phyloP scores from a whole-genome alignment of 2,329 filamentous ascomycete genomes.

The Neofusicoccum kwambonambiense region DNA sequence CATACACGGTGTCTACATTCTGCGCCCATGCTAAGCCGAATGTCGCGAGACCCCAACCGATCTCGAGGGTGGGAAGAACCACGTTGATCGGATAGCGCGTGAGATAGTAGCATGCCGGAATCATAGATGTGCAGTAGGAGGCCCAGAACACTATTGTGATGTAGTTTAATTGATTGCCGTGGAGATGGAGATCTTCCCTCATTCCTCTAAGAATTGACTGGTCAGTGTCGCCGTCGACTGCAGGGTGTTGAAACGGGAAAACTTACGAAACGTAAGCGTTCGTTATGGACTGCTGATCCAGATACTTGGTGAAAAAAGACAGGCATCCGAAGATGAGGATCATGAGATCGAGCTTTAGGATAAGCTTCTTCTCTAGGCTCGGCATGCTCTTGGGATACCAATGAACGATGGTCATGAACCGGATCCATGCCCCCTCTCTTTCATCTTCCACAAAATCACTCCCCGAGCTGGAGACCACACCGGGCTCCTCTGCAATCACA shows the following conservation, averaged over 20 bases:
- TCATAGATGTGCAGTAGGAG: conserved; percentile 43
- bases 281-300: conserved; percentile 28
- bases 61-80: conserved; percentile 24
- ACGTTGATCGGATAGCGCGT: conserved; percentile 30
- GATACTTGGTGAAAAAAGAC: conserved; percentile 43
- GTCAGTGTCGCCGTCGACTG: neutral
- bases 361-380: conserved; percentile 33
- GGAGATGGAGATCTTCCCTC: conserved; percentile 21
- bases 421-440: conserved; percentile 20
- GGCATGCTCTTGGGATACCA: conserved; percentile 39
- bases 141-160: conserved; percentile 31
- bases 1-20: conserved; percentile 20
- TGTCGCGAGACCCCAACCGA: conserved; percentile 27
- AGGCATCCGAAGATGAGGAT: conserved; percentile 42
- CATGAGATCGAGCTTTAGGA: conserved; percentile 40
- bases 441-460: neutral
- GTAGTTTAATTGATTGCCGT: conserved; percentile 22
- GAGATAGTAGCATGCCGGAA: conserved; percentile 41
- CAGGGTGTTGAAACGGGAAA: neutral
- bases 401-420: conserved; percentile 17
- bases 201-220: conserved; percentile 15
- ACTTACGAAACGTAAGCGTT: conserved; percentile 21
- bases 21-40: conserved; percentile 26
- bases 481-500: neutral
- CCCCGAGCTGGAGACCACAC: neutral